Evolutionary conservation across 768 basidiomycete genomes (phyloP).

Genomic region (Porphyrellus cyaneotinctus): DNA sequence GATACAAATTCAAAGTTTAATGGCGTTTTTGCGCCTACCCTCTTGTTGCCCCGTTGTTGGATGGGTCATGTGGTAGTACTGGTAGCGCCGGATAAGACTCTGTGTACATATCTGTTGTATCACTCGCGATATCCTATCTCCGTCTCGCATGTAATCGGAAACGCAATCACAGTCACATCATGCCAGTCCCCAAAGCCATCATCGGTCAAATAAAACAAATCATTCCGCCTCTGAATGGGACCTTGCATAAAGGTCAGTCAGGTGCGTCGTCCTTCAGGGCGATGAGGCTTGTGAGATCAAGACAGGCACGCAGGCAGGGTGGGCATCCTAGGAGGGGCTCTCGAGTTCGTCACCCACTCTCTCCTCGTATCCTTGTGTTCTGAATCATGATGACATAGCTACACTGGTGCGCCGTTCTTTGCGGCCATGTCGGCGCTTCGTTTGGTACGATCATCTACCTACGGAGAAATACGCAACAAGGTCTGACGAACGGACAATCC

Average conservation of each 20-base stretch:
- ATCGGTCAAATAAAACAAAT: constrained; percentile 73
- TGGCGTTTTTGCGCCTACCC: constrained; percentile 16
- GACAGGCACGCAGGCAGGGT: constrained; percentile 59
- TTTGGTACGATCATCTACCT: constrained; percentile 45
- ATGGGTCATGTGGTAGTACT: constrained; percentile 3
- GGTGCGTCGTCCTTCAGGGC: constrained; percentile 40
- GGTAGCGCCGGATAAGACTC: constrained; percentile 14
- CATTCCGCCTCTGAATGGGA: constrained; percentile 86
- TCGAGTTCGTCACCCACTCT: constrained; percentile 61
- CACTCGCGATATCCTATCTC: constrained; percentile 23
- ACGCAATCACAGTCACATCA: constrained; percentile 31
- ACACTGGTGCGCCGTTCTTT: constrained; percentile 96
- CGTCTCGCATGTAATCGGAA: background rate
- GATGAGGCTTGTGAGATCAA: background rate
- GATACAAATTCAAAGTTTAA: constrained; percentile 26
- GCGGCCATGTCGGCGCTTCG: constrained; percentile 87
- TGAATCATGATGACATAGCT: constrained; percentile 53
- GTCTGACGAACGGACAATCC: background rate
- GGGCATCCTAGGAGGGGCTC: constrained; percentile 89
- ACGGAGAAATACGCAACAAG: too few relatives aligned
- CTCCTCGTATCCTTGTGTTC: background rate
- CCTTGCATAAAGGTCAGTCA: constrained; percentile 93
- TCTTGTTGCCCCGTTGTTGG: constrained; percentile 4
- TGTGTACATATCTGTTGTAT: constrained; percentile 29
- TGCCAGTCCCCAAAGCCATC: constrained; percentile 60